A percentile compares a stretch with the other conserved stretches of the same genome.
These are phyloP conservation scores for Leucocoprinus sp. DNA, from an alignment of 768 basidiomycete genomes.

Conservation along the genomic window DNA sequence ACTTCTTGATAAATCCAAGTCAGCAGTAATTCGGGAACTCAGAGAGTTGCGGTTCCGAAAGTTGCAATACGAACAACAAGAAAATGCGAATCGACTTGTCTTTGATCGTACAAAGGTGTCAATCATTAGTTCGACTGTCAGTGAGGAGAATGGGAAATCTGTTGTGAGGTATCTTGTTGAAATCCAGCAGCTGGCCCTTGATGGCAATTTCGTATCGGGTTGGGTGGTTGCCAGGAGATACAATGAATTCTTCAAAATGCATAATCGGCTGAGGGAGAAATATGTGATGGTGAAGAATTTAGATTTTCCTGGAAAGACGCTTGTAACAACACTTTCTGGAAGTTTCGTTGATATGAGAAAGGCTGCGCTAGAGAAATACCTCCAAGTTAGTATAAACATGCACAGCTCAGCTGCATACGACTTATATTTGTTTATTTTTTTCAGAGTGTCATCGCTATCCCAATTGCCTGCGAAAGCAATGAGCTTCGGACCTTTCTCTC, in stretches of 20 bases:
- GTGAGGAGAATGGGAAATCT: slow-evolving; percentile 80
- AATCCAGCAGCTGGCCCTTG: slow-evolving; percentile 77
- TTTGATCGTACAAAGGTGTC: slow-evolving; percentile 79
- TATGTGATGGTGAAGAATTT: slow-evolving; percentile 57
- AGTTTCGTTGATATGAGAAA: slow-evolving; percentile 81
- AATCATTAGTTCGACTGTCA: slow-evolving; percentile 76
- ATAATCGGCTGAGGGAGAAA: slow-evolving; percentile 76
- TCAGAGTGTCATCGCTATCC: slow-evolving; percentile 67
- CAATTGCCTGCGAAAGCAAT: slow-evolving; percentile 70
- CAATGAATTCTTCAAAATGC: slow-evolving; percentile 90
- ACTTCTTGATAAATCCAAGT: slow-evolving; percentile 74
- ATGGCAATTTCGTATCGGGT: slow-evolving; percentile 73
- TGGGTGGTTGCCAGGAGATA: slow-evolving; percentile 94
- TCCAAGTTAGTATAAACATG: slow-evolving; percentile 59
- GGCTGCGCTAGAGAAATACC: slow-evolving; percentile 76
- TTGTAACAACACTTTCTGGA: slow-evolving; percentile 82
- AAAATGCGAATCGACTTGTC: slow-evolving; percentile 79
- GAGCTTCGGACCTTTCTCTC: slow-evolving; percentile 84
- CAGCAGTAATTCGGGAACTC: slow-evolving; percentile 74
- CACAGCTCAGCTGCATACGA: neutral
- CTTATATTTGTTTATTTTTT: neutral
- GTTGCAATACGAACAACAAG: slow-evolving; percentile 89
- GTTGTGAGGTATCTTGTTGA: slow-evolving; percentile 91
- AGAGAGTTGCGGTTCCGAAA: slow-evolving; percentile 85
- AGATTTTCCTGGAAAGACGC: slow-evolving; percentile 90